Evolutionary conservation across 345 rosid species (phyloP), one percentile per base, ranked within the genome.

Genomic region (Gossypium mustelinum): DNA sequence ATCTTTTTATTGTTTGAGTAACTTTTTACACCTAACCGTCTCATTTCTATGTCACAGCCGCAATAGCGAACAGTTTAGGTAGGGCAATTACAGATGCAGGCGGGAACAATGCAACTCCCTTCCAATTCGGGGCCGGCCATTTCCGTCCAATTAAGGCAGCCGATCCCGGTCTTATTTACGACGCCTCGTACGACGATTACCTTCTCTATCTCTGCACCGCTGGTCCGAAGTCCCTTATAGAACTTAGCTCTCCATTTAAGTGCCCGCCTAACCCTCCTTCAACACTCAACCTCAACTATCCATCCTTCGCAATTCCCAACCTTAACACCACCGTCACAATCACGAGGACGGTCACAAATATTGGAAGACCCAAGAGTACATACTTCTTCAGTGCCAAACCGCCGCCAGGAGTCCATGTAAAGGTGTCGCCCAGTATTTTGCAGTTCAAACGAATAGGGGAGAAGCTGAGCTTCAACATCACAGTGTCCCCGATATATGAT

Each of bases 91-190:
- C 79, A 1, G 91, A 92, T 65, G 51, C 39, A n/a, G 44, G 54
- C 2, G 95, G 92, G 25, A 70, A 78, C 12, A 57, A 55, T 1
- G 88, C 89, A 2, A 86, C 77, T 51, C 92, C 97, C 7, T 94
- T 94, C 54, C 82, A 85, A 0, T 81, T 77, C 18, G 96, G 97
- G 0, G 79, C 95, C 0, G 98, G 97, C 61, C 95, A 87, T 76
- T 84, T 92, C 59, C 79, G 79, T 16, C 97, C 93, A 0, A 66
- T 81, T 0, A 86, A 65, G 73, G 92, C 95, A 9, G 89, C 84
- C 0, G 93, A 92, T 62, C 98, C 97, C 7, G 97, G 97, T 62
- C 89, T 94, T 10, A 86, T 92, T 43, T 94, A 91, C 1, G 90
- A 91, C 24, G 88, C 94, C 68, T 82, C 91, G 0, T 84, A 82